These are phyloP conservation scores for Rhododendron griersonianum DNA, from an alignment of 148 eudicot genomes.

Conservation along the genomic window DNA sequence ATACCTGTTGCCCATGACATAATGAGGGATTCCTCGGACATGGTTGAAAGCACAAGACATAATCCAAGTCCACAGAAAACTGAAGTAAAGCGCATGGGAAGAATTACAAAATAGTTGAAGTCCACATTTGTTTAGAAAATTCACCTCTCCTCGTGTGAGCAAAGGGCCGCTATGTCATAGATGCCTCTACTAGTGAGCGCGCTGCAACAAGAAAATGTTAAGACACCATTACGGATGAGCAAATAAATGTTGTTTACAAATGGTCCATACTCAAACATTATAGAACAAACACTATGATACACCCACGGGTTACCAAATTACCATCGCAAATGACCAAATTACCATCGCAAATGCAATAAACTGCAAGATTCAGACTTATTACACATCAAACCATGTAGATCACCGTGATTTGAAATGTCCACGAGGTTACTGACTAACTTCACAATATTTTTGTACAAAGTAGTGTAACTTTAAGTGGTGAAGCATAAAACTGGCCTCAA, in stretches of 20 bases:
- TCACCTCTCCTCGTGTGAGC: constrained; percentile 67
- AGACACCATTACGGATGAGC: background rate
- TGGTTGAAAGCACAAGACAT: background rate
- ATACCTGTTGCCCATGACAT: background rate
- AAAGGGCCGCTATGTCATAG: constrained; percentile 80
- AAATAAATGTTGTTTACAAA: background rate
- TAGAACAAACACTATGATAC: background rate
- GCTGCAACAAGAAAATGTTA: constrained; percentile 35
- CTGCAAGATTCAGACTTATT: background rate
- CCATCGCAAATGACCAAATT: background rate
- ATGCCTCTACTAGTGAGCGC: constrained; percentile 61
- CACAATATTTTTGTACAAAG: background rate
- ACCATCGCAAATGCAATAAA: background rate
- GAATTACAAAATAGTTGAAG: background rate
- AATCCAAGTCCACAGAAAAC: background rate
- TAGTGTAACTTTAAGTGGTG: background rate
- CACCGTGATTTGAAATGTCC: background rate
- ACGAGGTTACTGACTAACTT: background rate
- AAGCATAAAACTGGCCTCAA: background rate
- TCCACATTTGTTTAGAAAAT: background rate
- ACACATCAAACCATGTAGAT: background rate
- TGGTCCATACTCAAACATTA: background rate
- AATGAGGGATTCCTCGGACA: background rate
- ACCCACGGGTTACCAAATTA: background rate
- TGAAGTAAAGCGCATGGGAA: background rate